Evolutionary conservation across 2,329 filamentous ascomycete species (phyloP).

Genomic region (Penicillium sp.): DNA sequence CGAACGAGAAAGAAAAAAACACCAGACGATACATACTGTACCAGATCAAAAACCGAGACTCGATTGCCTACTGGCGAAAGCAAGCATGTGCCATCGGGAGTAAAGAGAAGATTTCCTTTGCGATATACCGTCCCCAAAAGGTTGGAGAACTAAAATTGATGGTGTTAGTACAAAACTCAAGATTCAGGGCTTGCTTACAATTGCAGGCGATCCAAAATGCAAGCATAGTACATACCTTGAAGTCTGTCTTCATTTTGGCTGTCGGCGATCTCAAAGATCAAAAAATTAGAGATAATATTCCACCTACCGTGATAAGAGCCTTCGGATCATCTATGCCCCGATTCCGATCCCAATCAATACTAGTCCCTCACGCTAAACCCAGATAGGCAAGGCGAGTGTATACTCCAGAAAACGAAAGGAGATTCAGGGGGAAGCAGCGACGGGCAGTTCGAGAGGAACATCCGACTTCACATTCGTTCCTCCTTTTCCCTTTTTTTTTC

Average conservation of each 20-base stretch:
- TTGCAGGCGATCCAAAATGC: not conserved
- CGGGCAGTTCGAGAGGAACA: conserved; percentile 15
- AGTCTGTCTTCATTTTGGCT: conserved; percentile 89
- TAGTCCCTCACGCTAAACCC: conserved; percentile 18
- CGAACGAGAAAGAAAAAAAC: not conserved
- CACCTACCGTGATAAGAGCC: conserved; percentile 22
- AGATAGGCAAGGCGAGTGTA: conserved; percentile 28
- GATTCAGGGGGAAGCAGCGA: conserved; percentile 30
- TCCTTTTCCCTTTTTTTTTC: conserved; percentile 20
- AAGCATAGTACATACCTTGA: conserved; percentile 64
- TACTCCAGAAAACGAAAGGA: conserved; percentile 32
- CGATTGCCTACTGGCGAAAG: conserved; percentile 95
- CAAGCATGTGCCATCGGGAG: conserved; percentile 90
- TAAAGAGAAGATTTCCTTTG: conserved; percentile 95
- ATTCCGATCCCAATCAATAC: conserved; percentile 11
- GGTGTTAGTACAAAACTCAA: not conserved
- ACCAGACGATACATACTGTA: conserved; percentile 64
- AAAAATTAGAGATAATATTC: conserved; percentile 24
- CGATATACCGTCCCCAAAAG: conserved; percentile 97
- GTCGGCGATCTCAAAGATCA: conserved; percentile 23
- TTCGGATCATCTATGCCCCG: conserved; percentile 23
- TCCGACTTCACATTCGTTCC: conserved; percentile 8
- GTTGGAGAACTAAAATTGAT: conserved; percentile 81
- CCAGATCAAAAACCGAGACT: conserved; percentile 91
- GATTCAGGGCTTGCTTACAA: conserved; percentile 1